These are phyloP conservation scores for Sanghuangporus baumii DNA, from an alignment of 1,284 basidiomycete species.

Conservation along the genomic window DNA sequence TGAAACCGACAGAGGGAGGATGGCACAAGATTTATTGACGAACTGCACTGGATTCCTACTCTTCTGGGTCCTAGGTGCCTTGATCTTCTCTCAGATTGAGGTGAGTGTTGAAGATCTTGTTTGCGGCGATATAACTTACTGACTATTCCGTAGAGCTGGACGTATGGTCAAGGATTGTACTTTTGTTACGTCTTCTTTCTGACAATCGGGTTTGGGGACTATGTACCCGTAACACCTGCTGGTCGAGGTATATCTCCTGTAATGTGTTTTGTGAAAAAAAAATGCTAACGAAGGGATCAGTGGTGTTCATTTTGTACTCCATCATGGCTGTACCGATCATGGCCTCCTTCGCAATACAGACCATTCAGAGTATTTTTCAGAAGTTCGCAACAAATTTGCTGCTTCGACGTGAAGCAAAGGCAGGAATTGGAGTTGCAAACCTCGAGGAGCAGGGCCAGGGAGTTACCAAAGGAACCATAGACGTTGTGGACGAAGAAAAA, in stretches of 20 bases:
- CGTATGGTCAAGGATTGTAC: conserved; percentile 17
- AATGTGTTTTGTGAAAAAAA: neutral
- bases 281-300: neutral
- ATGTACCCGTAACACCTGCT: conserved; percentile 13
- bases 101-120: neutral
- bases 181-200: conserved; percentile 19
- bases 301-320: conserved; percentile 17
- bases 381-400: conserved; percentile 1
- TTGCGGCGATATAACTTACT: neutral
- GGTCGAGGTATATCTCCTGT: conserved; percentile 12
- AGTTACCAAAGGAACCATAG: neutral
- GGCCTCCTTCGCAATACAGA: conserved; percentile 18
- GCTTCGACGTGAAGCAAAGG: neutral
- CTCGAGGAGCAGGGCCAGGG: neutral
- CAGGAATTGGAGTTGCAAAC: neutral
- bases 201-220: conserved; percentile 18
- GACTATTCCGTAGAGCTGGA: conserved; percentile 8
- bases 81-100: conserved; percentile 19
- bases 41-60: conserved; percentile 9
- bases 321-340: conserved; percentile 18
- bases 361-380: conserved; percentile 13
- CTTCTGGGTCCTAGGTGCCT: conserved; percentile 18
- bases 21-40: neutral
- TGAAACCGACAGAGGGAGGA: neutral
- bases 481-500: conserved; percentile 2